Percentiles rank a stretch among this genome's conserved stretches.
Evolutionary conservation across 257 asterid species (phyloP).

Genomic region (Solanum bulbocastanum): DNA sequence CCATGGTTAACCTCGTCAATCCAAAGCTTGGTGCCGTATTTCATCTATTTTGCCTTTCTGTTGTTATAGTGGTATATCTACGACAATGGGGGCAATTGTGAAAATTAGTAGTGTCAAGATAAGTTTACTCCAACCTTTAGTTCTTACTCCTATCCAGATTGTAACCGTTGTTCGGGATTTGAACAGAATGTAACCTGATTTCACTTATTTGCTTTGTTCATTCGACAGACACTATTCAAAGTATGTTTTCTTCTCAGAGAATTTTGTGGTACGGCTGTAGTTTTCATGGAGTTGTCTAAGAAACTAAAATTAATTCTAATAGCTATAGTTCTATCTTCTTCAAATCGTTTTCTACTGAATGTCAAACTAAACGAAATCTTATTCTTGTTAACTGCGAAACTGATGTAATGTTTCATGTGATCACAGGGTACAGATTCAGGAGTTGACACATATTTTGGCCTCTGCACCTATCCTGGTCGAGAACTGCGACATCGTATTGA

Average conservation of each 20-base stretch:
- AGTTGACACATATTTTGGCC: constrained; percentile 93
- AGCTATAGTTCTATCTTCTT: background rate
- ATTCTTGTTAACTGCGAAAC: background rate
- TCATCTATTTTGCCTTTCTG: background rate
- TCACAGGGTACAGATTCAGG: constrained; percentile 77
- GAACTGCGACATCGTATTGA: constrained; percentile 88
- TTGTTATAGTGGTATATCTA: background rate
- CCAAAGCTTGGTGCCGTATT: background rate
- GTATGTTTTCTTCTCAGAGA: background rate
- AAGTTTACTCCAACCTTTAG: background rate
- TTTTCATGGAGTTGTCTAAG: background rate
- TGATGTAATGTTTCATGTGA: background rate
- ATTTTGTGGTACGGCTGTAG: background rate
- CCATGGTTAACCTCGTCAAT: background rate
- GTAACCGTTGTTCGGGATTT: background rate
- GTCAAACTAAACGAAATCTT: background rate
- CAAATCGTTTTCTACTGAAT: too few species aligned
- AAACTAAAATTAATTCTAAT: background rate
- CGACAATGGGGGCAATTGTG: background rate
- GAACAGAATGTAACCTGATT: background rate
- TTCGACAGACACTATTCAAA: background rate
- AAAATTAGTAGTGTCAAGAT: background rate
- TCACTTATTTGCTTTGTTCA: background rate
- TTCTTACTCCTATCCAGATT: background rate
- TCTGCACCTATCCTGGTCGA: constrained; percentile 78